phyloP scores from a whole-genome alignment of 345 rosid species.

The Geranium rotundifolium region DNA sequence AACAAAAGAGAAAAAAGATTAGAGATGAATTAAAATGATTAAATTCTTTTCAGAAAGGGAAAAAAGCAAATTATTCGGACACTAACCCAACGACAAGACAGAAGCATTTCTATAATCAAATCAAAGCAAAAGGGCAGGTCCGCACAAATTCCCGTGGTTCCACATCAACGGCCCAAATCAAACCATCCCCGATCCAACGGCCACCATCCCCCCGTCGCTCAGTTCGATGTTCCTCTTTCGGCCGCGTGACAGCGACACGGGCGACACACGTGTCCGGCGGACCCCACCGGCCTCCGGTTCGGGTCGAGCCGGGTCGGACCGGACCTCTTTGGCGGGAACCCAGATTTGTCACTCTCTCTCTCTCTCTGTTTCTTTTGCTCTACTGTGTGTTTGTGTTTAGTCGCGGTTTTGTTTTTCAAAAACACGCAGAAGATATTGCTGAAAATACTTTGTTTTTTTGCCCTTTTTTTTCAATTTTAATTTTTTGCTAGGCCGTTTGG shows the following conservation, averaged over 20 bases:
- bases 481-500: neutral
- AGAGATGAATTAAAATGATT: neutral
- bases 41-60: no score
- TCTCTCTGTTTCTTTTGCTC: neutral
- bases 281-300: neutral
- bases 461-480: no score
- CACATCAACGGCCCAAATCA: conserved; percentile 15
- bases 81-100: neutral
- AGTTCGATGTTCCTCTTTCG: conserved; percentile 36
- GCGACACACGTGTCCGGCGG: neutral
- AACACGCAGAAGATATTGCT: no score
- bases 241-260: conserved; percentile 34
- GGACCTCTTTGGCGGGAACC: neutral
- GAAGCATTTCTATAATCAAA: neutral
- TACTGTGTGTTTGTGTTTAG: no score
- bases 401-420: no score
- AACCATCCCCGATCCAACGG: conserved; percentile 17
- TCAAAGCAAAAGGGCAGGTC: neutral
- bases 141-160: conserved; percentile 20
- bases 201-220: conserved; percentile 17
- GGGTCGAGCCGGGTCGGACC: neutral
- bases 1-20: neutral
- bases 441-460: no score
- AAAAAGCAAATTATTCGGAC: neutral
- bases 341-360: neutral